Conservation (phyloP, 768 basidiomycete species). For the Amanita muscaria region DNA sequence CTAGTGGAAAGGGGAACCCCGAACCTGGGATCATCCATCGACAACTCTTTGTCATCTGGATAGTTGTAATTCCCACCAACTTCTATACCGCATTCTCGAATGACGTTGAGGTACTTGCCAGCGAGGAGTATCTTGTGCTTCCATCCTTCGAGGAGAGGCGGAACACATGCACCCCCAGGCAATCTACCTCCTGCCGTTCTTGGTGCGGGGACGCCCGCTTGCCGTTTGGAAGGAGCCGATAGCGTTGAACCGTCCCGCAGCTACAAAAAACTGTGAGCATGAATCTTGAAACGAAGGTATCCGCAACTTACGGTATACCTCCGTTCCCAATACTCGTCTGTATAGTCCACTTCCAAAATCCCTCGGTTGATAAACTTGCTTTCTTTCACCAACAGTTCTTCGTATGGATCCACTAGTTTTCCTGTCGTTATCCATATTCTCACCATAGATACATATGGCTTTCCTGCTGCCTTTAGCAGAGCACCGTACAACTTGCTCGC, state of each 20-base stretch:
- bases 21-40: slow-evolving; percentile 83
- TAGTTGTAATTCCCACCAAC: slow-evolving; percentile 42
- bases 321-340: slow-evolving; percentile 98
- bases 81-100: slow-evolving; percentile 94
- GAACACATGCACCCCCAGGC: slow-evolving; percentile 93
- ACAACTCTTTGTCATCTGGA: slow-evolving; percentile 39
- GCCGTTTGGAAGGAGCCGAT: slow-evolving; percentile 54
- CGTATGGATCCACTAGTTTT: slow-evolving; percentile 78
- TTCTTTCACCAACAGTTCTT: slow-evolving; percentile 92
- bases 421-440: slow-evolving; percentile 84
- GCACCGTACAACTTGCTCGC: slow-evolving; percentile 77
- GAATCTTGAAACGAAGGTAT: slow-evolving; percentile 41
- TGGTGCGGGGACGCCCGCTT: slow-evolving; percentile 70
- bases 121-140: slow-evolving; percentile 95
- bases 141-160: slow-evolving; percentile 88
- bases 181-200: slow-evolving; percentile 59
- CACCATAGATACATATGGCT: slow-evolving; percentile 85
- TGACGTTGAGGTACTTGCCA: slow-evolving; percentile 97
- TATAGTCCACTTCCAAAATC: slow-evolving; percentile 89
- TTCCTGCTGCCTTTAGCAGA: slow-evolving; percentile 73
- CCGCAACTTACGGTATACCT: slow-evolving; percentile 71
- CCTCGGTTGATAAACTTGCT: slow-evolving; percentile 89
- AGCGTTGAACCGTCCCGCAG: slow-evolving; percentile 67
- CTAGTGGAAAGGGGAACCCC: slow-evolving; percentile 11
- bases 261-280: slow-evolving; percentile 22